Base-by-base conservation (phyloP, 129 eudicot genomes). In the Pseudognaphalium luteoalbum region DNA sequence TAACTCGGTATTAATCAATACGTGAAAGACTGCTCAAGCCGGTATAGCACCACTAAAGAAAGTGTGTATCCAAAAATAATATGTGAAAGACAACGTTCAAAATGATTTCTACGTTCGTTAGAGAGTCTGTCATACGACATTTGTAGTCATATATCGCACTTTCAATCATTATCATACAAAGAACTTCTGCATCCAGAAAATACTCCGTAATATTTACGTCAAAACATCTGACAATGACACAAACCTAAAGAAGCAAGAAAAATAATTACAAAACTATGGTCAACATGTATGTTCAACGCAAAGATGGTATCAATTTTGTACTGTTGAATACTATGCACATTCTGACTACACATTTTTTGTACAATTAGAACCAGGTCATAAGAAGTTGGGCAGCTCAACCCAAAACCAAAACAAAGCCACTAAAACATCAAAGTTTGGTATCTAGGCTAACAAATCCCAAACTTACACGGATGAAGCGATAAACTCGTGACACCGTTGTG, bases 311-410 rank as follows among this genome's bases (percentile, higher is more conserved):
- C 29, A 20, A 47, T 47, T 70, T 70, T 70, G 25, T 69, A 56
- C 25, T 76, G 28, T 66, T 76, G 32, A 63, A 70, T 47, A 34
- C 54, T 80, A 80, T 80, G 76, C 84, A 80, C 84, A 80, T 51
- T 58, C 74, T 72, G 56, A 72, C 83, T 64, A 72, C 61, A 73
- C 68, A 52, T 52, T 72, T 9, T 79, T 68, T 80, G 80, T 80
- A 80, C 80, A 80, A 60, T 80, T 80, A 41, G 16, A 74, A 58
- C 42, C 4, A 66, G 39, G 66, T 74, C 79, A 67, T 50, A 22
- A 52, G 25, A 50, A 66, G 3, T 68, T 42, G 37, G 33, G 50
- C 70, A 32, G 29, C 33, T 42, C 12, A 41, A 25, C 28, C 42
- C 52, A 7, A 70, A 72, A 72, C 11, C 25, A 77, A 39, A 76